Evolutionary conservation across 768 basidiomycete species (phyloP).

Genomic region (Boletus eberwhitei): DNA sequence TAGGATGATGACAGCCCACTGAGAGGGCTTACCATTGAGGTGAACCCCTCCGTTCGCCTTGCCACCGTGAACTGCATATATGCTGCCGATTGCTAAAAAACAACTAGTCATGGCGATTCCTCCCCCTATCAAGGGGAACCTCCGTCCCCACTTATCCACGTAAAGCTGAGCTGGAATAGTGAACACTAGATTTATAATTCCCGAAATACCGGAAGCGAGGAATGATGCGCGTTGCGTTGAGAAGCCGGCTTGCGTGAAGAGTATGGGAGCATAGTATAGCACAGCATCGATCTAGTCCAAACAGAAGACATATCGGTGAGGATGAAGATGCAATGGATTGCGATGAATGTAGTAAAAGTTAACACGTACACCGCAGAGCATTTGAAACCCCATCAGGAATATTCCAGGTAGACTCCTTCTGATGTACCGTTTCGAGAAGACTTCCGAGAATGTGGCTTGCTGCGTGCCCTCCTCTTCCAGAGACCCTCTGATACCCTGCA

Average conservation of each 20-base stretch:
- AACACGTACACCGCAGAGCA: constrained; percentile 31
- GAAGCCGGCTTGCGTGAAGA: constrained; percentile 52
- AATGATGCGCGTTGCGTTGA: constrained; percentile 44
- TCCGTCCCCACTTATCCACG: constrained; percentile 39
- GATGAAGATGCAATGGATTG: not conserved
- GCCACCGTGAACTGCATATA: constrained; percentile 43
- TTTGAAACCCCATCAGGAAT: constrained; percentile 44
- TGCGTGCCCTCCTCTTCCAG: constrained; percentile 22
- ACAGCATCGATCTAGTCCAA: constrained; percentile 27
- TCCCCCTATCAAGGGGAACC: constrained; percentile 39
- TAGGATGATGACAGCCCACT: constrained; percentile 43
- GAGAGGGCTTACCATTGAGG: constrained; percentile 18
- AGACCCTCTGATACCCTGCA: constrained; percentile 17
- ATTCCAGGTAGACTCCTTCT: constrained; percentile 38
- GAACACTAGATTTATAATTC: constrained; percentile 40
- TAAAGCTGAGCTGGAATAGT: constrained; percentile 39
- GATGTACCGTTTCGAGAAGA: constrained; percentile 29
- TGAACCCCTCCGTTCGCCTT: constrained; percentile 22
- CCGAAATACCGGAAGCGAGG: constrained; percentile 49
- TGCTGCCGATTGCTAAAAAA: constrained; percentile 41
- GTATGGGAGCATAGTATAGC: constrained; percentile 42
- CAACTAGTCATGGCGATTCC: constrained; percentile 37
- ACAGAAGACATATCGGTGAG: not conserved
- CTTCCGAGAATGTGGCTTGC: constrained; percentile 24
- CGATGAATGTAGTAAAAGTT: not conserved